phyloP scores from a whole-genome alignment of 805 yeast genomes.

The Torulaspora microellipsoides region DNA sequence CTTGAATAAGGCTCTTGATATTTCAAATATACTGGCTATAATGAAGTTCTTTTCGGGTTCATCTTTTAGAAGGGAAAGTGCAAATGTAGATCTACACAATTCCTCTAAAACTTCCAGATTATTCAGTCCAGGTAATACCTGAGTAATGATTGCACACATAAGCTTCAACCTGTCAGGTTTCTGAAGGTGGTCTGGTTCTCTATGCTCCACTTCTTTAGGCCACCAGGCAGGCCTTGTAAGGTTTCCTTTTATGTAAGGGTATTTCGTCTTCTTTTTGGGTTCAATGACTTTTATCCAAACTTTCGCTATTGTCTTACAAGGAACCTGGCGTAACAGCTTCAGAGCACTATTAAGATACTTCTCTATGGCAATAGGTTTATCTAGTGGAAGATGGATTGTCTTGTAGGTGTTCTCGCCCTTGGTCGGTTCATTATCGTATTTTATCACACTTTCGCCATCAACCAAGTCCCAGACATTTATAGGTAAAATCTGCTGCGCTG shows the following conservation, averaged over 20 bases:
- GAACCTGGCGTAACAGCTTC: conserved; percentile 44
- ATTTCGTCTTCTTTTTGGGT: conserved; percentile 59
- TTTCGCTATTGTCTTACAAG: conserved; percentile 61
- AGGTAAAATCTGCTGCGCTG: conserved; percentile 10
- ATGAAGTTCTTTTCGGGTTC: conserved; percentile 12
- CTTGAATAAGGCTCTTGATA: conserved; percentile 14
- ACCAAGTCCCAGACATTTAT: conserved; percentile 12
- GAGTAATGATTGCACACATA: conserved; percentile 38
- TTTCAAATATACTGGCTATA: conserved; percentile 16
- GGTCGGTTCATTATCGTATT: conserved; percentile 1
- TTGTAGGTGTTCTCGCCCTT: conserved; percentile 1
- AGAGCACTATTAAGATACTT: conserved; percentile 25
- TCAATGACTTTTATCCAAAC: conserved; percentile 62
- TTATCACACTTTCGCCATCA: conserved; percentile 9
- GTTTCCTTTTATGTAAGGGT: conserved; percentile 56
- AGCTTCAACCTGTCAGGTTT: conserved; percentile 53
- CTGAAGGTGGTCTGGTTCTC: conserved; percentile 69
- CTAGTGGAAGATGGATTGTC: conserved; percentile 6
- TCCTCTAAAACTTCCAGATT: conserved; percentile 14
- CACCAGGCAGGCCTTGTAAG: conserved; percentile 61
- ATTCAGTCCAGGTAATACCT: conserved; percentile 18
- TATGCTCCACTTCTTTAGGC: conserved; percentile 56
- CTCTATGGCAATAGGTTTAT: conserved; percentile 4
- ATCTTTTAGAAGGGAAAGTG: conserved; percentile 16
- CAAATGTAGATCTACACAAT: conserved; percentile 15